These are phyloP conservation scores for Hypoxylon sp. DNA, from an alignment of 2,329 filamentous ascomycete species.

Conservation along the genomic window DNA sequence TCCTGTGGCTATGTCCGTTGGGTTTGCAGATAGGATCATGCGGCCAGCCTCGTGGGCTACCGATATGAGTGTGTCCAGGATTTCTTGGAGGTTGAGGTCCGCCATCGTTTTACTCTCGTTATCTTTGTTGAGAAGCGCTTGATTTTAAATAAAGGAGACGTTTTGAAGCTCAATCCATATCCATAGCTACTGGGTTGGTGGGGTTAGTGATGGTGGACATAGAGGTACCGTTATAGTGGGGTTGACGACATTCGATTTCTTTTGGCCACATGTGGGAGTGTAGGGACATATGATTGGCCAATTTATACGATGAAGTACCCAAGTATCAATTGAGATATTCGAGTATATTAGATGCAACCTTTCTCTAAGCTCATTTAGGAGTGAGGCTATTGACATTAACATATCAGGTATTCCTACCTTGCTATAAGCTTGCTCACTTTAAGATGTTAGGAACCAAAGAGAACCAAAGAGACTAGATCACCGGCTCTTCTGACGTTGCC, in stretches of 20 bases:
- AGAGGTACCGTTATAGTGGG: conserved; percentile 7
- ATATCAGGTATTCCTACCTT: not conserved
- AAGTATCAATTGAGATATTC: conserved; percentile 4
- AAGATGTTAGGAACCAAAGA: not conserved
- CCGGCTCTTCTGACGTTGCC: not conserved
- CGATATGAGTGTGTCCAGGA: conserved; percentile 73
- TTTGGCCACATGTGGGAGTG: conserved; percentile 39
- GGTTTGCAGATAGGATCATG: conserved; percentile 75
- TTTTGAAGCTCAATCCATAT: conserved; percentile 17
- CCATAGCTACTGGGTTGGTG: conserved; percentile 7
- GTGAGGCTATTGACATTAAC: not conserved
- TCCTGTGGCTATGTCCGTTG: conserved; percentile 68
- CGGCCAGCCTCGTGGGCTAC: conserved; percentile 75
- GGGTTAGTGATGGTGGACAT: conserved; percentile 13
- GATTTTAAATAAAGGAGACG: conserved; percentile 10
- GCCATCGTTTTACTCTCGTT: conserved; percentile 61
- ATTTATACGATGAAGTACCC: conserved; percentile 10
- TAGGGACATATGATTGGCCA: conserved; percentile 35
- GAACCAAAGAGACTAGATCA: not conserved
- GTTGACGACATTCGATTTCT: conserved; percentile 22
- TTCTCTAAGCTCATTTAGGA: not conserved
- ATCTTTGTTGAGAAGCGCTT: not conserved
- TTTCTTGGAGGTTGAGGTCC: conserved; percentile 70
- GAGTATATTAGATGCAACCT: not conserved
- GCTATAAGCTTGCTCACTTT: not conserved